Conservation (phyloP, 148 eudicot species). For the Limonium bicolor region DNA sequence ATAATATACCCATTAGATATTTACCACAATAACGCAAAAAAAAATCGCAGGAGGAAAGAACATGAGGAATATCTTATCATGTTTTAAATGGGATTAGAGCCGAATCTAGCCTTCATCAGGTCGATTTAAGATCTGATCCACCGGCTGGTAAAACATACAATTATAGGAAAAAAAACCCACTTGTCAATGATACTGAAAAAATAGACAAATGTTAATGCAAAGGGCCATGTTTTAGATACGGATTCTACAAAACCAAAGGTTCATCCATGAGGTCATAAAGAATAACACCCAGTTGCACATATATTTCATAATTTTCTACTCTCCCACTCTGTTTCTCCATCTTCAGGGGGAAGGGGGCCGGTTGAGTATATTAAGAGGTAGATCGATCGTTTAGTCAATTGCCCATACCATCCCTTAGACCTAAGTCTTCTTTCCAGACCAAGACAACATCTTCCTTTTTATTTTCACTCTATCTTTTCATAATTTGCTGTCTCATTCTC, state of each 20-base stretch:
- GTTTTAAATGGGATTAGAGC: background rate
- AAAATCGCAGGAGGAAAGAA: background rate
- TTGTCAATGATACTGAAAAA: background rate
- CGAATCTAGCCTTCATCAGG: background rate
- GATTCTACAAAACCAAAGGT: background rate
- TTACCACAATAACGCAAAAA: background rate
- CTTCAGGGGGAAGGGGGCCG: too few relatives aligned
- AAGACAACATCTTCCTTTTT: background rate
- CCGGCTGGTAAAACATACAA: background rate
- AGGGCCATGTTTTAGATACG: background rate
- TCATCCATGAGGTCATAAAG: too few relatives aligned
- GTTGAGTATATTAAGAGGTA: too few relatives aligned
- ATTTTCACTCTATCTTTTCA: conserved; percentile 1
- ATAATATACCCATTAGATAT: too few relatives aligned
- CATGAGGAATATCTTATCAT: conserved; percentile 1
- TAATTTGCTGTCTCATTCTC: background rate
- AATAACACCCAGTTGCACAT: too few relatives aligned
- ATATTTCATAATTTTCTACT: too few relatives aligned
- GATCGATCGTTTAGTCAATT: too few relatives aligned
- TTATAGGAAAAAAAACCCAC: background rate
- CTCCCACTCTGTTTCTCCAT: too few relatives aligned
- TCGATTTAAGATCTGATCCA: background rate
- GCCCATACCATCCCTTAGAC: too few relatives aligned
- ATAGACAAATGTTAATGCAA: background rate
- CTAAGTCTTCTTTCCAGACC: conserved; percentile 1